Conservation (phyloP, 768 basidiomycete genomes). For the Tephrocybe sp. region DNA sequence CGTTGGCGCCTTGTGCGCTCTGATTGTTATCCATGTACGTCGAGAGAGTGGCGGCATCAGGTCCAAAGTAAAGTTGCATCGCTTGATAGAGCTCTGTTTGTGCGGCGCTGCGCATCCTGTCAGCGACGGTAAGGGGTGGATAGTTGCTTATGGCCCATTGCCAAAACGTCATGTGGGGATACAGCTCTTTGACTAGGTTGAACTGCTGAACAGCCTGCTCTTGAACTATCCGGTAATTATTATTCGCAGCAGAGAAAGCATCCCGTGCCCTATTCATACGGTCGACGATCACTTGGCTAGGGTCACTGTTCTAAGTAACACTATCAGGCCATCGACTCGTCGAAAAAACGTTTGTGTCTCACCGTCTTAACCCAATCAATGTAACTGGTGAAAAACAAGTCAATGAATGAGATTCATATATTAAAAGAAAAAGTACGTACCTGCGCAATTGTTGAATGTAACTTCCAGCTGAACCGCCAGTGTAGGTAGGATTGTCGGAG, state of each 20-base stretch:
- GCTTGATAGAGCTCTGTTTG: background rate
- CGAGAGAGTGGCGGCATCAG: background rate
- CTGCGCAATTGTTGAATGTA: conserved; percentile 4
- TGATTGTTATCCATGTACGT: background rate
- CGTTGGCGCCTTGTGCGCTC: background rate
- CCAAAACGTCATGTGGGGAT: background rate
- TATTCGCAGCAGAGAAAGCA: background rate
- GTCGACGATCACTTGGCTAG: background rate
- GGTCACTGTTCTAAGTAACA: background rate
- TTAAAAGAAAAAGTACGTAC: background rate
- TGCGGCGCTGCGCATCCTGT: background rate
- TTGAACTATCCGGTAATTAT: background rate
- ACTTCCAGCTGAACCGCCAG: background rate
- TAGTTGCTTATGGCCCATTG: background rate
- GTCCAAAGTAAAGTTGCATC: background rate
- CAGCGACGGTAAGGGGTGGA: background rate
- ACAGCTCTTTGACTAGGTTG: background rate
- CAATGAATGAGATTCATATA: background rate
- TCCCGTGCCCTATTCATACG: background rate
- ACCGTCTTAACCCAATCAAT: background rate
- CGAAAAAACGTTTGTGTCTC: background rate
- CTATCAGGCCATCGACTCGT: background rate
- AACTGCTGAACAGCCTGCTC: background rate
- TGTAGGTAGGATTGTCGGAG: conserved; percentile 1
- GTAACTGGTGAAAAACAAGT: background rate